Evolutionary conservation across 2,329 filamentous ascomycete genomes (phyloP).

Genomic region (Cadophora sp.): DNA sequence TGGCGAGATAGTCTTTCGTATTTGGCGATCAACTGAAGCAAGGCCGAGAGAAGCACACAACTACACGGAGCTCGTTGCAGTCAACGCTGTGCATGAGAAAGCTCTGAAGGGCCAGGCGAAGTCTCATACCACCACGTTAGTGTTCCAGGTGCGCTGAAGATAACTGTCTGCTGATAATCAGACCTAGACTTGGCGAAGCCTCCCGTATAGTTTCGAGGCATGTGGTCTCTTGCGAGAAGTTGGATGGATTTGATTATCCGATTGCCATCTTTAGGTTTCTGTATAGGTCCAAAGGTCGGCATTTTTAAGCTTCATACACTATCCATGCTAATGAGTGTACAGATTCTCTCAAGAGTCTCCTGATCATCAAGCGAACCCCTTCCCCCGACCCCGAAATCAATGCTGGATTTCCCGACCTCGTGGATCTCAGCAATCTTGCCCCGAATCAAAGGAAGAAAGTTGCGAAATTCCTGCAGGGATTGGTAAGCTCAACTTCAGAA

Average conservation of each 20-base stretch:
- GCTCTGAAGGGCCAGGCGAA: constrained; percentile 32
- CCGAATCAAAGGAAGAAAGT: too few species aligned
- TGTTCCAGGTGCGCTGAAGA: too few species aligned
- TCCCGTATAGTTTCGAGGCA: neutral
- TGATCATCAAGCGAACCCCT: constrained; percentile 18
- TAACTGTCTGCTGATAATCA: neutral
- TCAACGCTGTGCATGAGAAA: constrained; percentile 27
- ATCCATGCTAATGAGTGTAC: too few species aligned
- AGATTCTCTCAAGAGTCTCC: constrained; percentile 19
- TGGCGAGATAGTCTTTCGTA: constrained; percentile 24
- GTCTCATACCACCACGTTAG: constrained; percentile 27
- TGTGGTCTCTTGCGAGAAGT: neutral
- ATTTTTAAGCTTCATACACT: too few species aligned
- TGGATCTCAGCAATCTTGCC: too few species aligned
- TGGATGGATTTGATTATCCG: constrained; percentile 34
- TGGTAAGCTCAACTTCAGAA: neutral
- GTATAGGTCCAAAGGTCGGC: constrained; percentile 38
- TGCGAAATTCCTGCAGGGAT: neutral
- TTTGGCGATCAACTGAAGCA: constrained; percentile 11
- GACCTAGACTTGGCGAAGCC: neutral
- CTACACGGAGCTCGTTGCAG: too few species aligned
- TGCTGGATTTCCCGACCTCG: too few species aligned
- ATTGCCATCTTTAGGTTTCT: constrained; percentile 37
- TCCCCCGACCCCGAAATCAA: constrained; percentile 6
- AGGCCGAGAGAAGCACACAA: neutral